Percentiles rank a stretch among this genome's conserved stretches.
These are phyloP conservation scores for Aspergillus puulaauensis DNA, from an alignment of 2,329 filamentous ascomycete species.

Conservation along the genomic window DNA sequence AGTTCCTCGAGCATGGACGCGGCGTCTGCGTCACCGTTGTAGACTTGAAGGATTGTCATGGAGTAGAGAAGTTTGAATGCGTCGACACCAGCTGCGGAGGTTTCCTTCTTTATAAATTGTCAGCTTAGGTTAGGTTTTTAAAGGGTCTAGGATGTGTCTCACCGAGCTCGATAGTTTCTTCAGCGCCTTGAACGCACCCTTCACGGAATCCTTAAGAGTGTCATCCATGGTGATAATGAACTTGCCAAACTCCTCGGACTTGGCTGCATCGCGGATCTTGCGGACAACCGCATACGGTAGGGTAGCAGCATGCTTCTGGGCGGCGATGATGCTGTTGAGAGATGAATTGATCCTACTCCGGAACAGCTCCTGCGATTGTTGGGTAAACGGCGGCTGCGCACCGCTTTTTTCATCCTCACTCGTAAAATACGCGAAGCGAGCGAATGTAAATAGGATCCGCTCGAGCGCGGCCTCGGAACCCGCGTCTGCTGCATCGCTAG, in stretches of 20 bases:
- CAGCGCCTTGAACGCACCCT: constrained; percentile 43
- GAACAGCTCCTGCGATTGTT: constrained; percentile 51
- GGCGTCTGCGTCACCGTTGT: constrained; percentile 85
- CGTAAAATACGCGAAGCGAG: constrained; percentile 52
- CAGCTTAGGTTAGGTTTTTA: constrained; percentile 12
- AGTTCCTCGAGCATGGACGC: constrained; percentile 79
- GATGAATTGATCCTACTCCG: constrained; percentile 57
- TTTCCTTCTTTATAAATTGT: constrained; percentile 51
- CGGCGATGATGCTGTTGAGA: constrained; percentile 52
- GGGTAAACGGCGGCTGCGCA: constrained; percentile 47
- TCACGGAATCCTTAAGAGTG: constrained; percentile 42
- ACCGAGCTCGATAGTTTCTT: constrained; percentile 40
- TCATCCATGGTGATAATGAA: constrained; percentile 52
- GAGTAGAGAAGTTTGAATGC: constrained; percentile 80
- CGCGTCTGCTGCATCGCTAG: constrained; percentile 29
- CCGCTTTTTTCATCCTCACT: constrained; percentile 34
- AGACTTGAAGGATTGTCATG: constrained; percentile 81
- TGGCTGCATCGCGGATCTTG: constrained; percentile 39
- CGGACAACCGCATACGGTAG: constrained; percentile 42
- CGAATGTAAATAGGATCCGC: constrained; percentile 46
- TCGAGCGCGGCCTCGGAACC: constrained; percentile 45
- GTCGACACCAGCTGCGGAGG: constrained; percentile 44
- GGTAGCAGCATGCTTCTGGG: constrained; percentile 34
- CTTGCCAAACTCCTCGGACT: constrained; percentile 37
- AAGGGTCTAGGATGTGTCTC: background rate